Evolutionary conservation across 495 filamentous ascomycete genomes (phyloP).

Genomic region (Penicillium angulare): DNA sequence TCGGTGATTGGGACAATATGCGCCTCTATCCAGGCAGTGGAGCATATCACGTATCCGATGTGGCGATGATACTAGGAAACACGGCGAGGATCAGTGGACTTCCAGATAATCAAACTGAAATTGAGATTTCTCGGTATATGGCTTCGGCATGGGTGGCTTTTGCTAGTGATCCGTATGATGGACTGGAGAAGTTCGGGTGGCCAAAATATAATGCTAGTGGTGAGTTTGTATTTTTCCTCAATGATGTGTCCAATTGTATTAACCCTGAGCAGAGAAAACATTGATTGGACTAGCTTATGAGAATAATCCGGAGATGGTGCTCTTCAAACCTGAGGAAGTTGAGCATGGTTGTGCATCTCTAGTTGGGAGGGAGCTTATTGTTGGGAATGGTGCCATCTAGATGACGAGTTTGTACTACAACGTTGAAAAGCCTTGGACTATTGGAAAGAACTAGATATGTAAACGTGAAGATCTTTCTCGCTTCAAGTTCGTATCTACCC

Average conservation of each 20-base stretch:
- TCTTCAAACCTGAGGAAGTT: constrained; percentile 1
- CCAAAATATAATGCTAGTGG: constrained; percentile 29
- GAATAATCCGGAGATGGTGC: not conserved
- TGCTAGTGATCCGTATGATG: constrained; percentile 44
- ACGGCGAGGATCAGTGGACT: constrained; percentile 34
- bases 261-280: not conserved
- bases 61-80: constrained; percentile 51
- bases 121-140: constrained; percentile 36
- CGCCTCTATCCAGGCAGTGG: constrained; percentile 43
- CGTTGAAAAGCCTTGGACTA: not conserved
- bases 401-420: too few relatives aligned
- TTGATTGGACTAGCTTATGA: constrained; percentile 6
- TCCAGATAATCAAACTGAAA: constrained; percentile 25
- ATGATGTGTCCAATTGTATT: not conserved
- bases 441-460: too few relatives aligned
- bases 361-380: not conserved
- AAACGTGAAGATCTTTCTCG: too few relatives aligned
- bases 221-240: constrained; percentile 8
- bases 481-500: too few relatives aligned
- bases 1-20: constrained; percentile 48
- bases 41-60: constrained; percentile 47
- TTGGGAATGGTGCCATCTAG: constrained; percentile 6
- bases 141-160: constrained; percentile 51
- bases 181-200: constrained; percentile 42
- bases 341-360: constrained; percentile 3